Percentiles rank a stretch among this genome's conserved stretches.
Evolutionary conservation across 352 stramenopile genomes (phyloP).

Genomic region (Blastocystis sp.): DNA sequence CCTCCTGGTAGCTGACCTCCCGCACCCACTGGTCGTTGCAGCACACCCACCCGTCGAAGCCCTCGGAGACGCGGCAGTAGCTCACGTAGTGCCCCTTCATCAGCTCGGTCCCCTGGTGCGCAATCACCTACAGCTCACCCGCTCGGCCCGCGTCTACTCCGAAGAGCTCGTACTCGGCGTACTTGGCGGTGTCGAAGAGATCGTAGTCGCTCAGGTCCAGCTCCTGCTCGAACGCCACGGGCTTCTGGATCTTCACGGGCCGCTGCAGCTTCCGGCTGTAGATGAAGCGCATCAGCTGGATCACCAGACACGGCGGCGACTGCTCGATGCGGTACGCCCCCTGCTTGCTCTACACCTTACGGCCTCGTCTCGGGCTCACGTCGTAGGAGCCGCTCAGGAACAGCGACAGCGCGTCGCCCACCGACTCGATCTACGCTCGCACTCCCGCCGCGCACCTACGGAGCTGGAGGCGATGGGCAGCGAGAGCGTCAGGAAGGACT

Average conservation of each 20-base stretch:
- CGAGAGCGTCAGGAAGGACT: slow-evolving; percentile 47
- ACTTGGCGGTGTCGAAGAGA: background rate
- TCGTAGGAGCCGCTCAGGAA: slow-evolving; percentile 13
- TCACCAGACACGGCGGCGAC: slow-evolving; percentile 25
- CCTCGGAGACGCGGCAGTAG: slow-evolving; percentile 3
- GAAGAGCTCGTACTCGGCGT: slow-evolving; percentile 39
- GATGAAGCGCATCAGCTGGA: slow-evolving; percentile 59
- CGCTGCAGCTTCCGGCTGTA: slow-evolving; percentile 6
- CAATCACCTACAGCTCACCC: slow-evolving; percentile 41
- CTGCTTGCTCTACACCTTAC: background rate
- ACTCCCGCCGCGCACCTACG: background rate
- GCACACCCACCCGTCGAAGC: slow-evolving; percentile 5
- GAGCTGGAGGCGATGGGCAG: background rate
- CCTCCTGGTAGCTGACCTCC: slow-evolving; percentile 63
- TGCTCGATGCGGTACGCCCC: slow-evolving; percentile 16
- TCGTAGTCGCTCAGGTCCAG: background rate
- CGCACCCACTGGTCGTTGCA: slow-evolving; percentile 57
- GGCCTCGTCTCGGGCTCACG: background rate
- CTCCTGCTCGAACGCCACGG: background rate
- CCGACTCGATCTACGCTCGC: slow-evolving; percentile 45
- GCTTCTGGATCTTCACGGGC: slow-evolving; percentile 38
- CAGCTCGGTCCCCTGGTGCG: slow-evolving; percentile 7
- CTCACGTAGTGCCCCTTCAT: slow-evolving; percentile 40
- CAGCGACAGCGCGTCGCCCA: background rate
- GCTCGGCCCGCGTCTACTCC: background rate